Evolutionary conservation across 2,329 filamentous ascomycete species (phyloP).

Genomic region (Sporothrix humicola): DNA sequence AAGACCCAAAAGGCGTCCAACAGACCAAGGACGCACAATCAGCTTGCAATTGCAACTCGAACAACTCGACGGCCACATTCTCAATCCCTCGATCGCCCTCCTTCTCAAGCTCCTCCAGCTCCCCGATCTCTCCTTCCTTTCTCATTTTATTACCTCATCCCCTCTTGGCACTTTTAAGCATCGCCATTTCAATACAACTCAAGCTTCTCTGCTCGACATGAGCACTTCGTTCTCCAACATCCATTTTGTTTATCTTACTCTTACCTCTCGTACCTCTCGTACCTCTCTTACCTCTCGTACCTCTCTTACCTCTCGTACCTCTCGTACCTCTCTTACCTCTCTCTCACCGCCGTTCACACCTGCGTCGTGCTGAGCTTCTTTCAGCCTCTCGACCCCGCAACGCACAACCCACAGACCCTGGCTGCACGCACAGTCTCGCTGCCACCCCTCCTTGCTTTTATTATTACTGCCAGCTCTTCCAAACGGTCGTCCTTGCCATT

Average conservation of each 20-base stretch:
- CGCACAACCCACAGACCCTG: slow-evolving; percentile 5
- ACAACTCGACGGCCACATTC: neutral
- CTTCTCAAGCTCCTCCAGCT: neutral
- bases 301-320: too few species aligned
- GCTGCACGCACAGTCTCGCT: slow-evolving; percentile 22
- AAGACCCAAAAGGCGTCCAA: too few species aligned
- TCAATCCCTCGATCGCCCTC: neutral
- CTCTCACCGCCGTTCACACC: slow-evolving; percentile 23
- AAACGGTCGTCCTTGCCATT: neutral
- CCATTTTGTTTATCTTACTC: too few species aligned
- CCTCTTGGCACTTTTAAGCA: too few species aligned
- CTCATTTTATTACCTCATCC: neutral
- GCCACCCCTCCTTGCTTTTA: neutral
- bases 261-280: too few species aligned
- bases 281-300: neutral
- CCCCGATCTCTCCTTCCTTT: neutral
- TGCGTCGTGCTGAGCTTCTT: neutral
- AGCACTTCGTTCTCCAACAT: too few species aligned
- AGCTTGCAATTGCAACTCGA: neutral
- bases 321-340: neutral
- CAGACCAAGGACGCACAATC: slow-evolving; percentile 5
- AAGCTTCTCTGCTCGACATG: too few species aligned
- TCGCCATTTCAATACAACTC: too few species aligned
- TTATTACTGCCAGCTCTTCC: neutral
- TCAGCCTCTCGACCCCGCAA: slow-evolving; percentile 11